These are phyloP conservation scores for Aspergillus sergii DNA, from an alignment of 2,329 filamentous ascomycete genomes.

Conservation along the genomic window DNA sequence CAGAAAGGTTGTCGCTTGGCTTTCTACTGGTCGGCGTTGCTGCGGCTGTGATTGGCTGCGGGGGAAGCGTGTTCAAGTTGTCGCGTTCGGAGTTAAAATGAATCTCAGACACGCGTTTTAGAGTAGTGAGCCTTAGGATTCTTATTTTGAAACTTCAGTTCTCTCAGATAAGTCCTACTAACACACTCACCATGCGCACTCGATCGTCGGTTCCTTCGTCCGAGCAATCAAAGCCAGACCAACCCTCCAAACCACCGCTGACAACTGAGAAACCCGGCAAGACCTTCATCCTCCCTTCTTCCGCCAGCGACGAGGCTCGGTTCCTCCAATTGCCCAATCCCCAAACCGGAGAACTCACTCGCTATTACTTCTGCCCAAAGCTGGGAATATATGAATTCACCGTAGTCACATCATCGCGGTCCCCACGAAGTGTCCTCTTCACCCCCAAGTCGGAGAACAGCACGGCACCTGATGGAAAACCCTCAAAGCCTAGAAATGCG, in stretches of 20 bases:
- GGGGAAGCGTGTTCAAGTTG: constrained; percentile 23
- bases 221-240: constrained; percentile 19
- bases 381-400: constrained; percentile 65
- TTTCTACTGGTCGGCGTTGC: background rate
- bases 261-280: constrained; percentile 41
- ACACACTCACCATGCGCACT: constrained; percentile 21
- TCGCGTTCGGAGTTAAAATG: constrained; percentile 24
- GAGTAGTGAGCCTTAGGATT: no score
- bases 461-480: constrained; percentile 32
- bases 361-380: constrained; percentile 62
- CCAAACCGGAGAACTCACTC: constrained; percentile 47
- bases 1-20: background rate
- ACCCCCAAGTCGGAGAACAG: constrained; percentile 30
- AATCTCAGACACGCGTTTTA: background rate
- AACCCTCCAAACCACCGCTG: constrained; percentile 26
- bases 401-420: constrained; percentile 53
- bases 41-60: constrained; percentile 27
- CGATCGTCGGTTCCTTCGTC: constrained; percentile 26
- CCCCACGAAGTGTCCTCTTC: constrained; percentile 60
- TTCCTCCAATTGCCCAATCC: constrained; percentile 61
- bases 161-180: no score
- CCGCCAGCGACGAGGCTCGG: constrained; percentile 54
- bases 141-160: background rate
- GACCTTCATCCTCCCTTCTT: constrained; percentile 60
- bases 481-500: constrained; percentile 46